phyloP scores from a whole-genome alignment of 768 basidiomycete species.

The Pisolithus albus region DNA sequence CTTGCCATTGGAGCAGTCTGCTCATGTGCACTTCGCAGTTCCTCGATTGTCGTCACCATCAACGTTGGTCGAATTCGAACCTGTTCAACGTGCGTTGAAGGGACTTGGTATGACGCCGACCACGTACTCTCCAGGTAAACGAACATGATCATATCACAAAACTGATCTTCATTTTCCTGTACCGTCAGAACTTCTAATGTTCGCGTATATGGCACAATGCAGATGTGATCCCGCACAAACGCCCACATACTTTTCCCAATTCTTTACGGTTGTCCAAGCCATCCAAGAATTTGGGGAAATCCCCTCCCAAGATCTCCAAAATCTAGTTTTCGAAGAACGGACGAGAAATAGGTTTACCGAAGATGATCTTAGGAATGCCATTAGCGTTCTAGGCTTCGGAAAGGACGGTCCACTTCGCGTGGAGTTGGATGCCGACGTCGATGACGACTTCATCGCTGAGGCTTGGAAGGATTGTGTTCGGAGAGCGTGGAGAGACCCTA shows the following conservation, averaged over 20 bases:
- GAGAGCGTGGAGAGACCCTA: constrained; percentile 46
- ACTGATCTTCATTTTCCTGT: constrained; percentile 2
- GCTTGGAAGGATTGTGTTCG: constrained; percentile 59
- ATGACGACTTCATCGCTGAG: constrained; percentile 60
- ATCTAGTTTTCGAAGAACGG: constrained; percentile 53
- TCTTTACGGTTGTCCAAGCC: constrained; percentile 44
- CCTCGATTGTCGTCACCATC: constrained; percentile 45
- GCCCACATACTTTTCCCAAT: constrained; percentile 52
- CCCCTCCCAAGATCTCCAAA: constrained; percentile 42
- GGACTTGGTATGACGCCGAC: constrained; percentile 60
- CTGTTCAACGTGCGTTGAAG: constrained; percentile 35
- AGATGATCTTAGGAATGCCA: constrained; percentile 47
- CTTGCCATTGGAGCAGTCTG: neutral
- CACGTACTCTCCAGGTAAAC: constrained; percentile 58
- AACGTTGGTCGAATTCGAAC: constrained; percentile 34
- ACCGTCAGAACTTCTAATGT: constrained; percentile 57
- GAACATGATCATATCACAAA: neutral
- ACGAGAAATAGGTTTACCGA: constrained; percentile 57
- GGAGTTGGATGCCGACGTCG: constrained; percentile 65
- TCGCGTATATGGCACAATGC: constrained; percentile 74
- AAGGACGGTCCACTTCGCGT: constrained; percentile 48
- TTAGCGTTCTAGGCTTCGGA: constrained; percentile 59
- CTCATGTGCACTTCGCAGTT: constrained; percentile 33
- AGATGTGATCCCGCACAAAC: constrained; percentile 71
- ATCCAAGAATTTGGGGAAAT: constrained; percentile 46